These are phyloP conservation scores for Xylaria sp. DNA, from an alignment of 2,329 filamentous ascomycete species.

Conservation along the genomic window DNA sequence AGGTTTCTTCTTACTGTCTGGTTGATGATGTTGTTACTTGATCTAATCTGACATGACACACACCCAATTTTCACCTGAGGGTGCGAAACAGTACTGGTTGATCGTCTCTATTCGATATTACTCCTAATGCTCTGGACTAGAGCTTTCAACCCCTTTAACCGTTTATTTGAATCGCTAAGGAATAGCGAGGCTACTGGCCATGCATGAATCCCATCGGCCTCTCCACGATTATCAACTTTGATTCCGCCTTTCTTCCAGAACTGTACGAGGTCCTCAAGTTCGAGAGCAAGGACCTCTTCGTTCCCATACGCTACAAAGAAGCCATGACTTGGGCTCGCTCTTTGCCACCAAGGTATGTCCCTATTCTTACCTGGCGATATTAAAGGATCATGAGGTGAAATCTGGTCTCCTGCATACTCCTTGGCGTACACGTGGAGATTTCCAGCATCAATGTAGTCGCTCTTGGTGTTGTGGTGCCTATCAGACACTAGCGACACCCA, in stretches of 20 bases:
- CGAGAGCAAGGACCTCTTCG: conserved; percentile 78
- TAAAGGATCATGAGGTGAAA: conserved; percentile 56
- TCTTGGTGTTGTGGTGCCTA: conserved; percentile 69
- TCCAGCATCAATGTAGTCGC: conserved; percentile 75
- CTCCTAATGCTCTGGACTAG: conserved; percentile 48
- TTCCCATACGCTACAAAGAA: conserved; percentile 74
- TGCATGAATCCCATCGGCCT: conserved; percentile 74
- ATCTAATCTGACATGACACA: conserved; percentile 66
- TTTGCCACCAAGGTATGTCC: conserved; percentile 69
- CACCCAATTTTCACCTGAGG: conserved; percentile 15
- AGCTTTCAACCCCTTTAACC: conserved; percentile 56
- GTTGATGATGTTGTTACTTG: conserved; percentile 62
- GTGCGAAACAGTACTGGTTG: neutral
- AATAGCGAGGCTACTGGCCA: conserved; percentile 79
- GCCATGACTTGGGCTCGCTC: conserved; percentile 69
- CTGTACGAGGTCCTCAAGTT: conserved; percentile 66
- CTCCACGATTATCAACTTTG: conserved; percentile 62
- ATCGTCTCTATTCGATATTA: conserved; percentile 36
- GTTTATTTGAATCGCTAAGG: conserved; percentile 55
- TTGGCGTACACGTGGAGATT: conserved; percentile 72
- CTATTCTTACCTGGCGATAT: conserved; percentile 75
- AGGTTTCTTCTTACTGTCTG: conserved; percentile 52
- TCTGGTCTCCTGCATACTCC: conserved; percentile 66
- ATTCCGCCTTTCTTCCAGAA: conserved; percentile 60
- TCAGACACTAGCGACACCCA: conserved; percentile 77